Evolutionary conservation across 139 green algal species (phyloP).

Genomic region (Chlorella sorokiniana): DNA sequence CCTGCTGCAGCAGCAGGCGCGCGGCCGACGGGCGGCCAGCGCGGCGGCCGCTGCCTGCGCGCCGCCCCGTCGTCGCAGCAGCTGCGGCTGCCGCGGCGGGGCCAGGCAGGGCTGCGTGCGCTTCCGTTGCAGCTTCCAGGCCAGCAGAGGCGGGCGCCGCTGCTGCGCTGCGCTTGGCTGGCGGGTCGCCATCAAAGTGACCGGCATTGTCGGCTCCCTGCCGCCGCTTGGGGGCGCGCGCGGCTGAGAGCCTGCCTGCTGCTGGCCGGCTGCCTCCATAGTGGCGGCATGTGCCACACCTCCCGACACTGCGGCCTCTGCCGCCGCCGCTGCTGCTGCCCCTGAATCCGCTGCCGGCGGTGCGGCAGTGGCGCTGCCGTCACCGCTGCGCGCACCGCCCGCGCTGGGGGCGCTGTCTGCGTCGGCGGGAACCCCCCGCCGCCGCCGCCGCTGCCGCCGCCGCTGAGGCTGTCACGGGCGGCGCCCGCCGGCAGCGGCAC

Average conservation of each 20-base stretch:
- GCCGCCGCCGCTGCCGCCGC: background rate
- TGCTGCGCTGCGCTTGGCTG: background rate
- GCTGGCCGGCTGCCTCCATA: background rate
- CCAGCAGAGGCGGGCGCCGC: background rate
- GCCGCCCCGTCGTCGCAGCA: background rate
- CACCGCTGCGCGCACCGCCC: background rate
- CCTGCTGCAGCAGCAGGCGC: conserved; percentile 6
- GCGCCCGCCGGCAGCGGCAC: background rate
- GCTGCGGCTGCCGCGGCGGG: background rate
- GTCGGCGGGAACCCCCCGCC: background rate
- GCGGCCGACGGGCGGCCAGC: background rate
- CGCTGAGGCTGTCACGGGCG: background rate
- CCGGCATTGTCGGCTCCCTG: background rate
- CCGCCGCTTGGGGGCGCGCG: conserved; percentile 13
- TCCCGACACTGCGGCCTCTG: background rate
- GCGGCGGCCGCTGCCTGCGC: background rate
- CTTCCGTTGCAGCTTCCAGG: background rate
- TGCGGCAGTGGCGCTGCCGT: background rate
- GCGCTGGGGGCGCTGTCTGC: background rate
- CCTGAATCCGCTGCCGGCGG: no score
- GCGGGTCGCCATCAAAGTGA: background rate
- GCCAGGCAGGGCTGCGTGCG: background rate
- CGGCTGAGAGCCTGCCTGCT: background rate
- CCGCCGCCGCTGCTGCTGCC: background rate
- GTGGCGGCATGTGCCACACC: background rate